Evolutionary conservation across 2,329 filamentous ascomycete species (phyloP).

Genomic region (Ambrosiella cleistominuta): DNA sequence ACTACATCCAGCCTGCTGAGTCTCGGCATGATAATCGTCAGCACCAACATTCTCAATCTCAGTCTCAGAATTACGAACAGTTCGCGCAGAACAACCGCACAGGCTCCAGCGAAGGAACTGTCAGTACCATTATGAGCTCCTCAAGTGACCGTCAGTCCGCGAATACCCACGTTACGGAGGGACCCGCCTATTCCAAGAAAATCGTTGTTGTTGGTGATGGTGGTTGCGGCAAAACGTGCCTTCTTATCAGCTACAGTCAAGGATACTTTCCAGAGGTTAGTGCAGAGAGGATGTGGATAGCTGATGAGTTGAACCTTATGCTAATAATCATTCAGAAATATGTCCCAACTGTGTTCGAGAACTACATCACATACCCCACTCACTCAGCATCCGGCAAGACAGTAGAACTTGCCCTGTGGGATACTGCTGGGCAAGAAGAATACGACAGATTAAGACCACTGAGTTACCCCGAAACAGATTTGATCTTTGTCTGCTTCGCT

Average conservation of each 20-base stretch:
- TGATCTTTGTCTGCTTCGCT: conserved; percentile 97
- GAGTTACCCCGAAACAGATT: conserved; percentile 93
- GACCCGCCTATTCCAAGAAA: conserved; percentile 92
- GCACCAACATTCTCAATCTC: conserved; percentile 9
- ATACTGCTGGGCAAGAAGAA: conserved; percentile 95
- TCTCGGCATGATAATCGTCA: conserved; percentile 6
- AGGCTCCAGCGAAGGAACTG: conserved; percentile 73
- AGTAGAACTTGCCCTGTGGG: conserved; percentile 93
- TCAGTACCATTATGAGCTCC: conserved; percentile 66
- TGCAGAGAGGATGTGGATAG: neutral
- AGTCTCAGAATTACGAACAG: conserved; percentile 5
- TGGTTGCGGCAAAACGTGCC: conserved; percentile 94
- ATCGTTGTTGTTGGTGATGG: conserved; percentile 94
- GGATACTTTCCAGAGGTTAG: conserved; percentile 80
- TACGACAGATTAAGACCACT: conserved; percentile 91
- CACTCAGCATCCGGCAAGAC: conserved; percentile 80
- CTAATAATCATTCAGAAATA: conserved; percentile 60
- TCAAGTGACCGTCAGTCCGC: conserved; percentile 61
- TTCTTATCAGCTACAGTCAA: conserved; percentile 96
- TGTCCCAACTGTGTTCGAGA: conserved; percentile 96
- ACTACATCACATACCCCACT: conserved; percentile 95
- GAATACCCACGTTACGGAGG: conserved; percentile 73
- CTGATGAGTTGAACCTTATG: neutral
- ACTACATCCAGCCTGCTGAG: conserved; percentile 11
- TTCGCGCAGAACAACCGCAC: conserved; percentile 31